A percentile compares a stretch with the other conserved stretches of the same genome.
phyloP scores from a whole-genome alignment of 176 grass and related monocot genomes.

The Paspalum notatum region DNA sequence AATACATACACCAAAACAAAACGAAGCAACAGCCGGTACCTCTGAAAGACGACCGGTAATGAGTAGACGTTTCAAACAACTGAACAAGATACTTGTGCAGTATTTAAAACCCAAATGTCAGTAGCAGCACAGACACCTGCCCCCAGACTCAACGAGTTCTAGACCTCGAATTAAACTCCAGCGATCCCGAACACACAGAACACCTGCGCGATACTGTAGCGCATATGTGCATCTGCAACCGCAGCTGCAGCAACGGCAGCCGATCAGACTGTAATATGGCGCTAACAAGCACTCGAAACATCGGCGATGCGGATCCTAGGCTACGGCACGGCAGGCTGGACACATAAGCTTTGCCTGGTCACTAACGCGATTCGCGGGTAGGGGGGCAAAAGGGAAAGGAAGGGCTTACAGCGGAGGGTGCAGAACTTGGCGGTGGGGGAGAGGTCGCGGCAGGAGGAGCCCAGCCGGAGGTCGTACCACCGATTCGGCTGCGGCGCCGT shows the following conservation, averaged over 20 bases:
- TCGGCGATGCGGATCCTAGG: not conserved
- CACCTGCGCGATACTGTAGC: no score
- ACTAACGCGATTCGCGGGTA: not conserved
- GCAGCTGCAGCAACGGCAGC: no score
- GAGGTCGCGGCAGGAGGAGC: constrained; percentile 56
- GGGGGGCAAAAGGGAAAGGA: not conserved
- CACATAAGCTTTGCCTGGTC: not conserved
- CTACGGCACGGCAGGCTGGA: not conserved
- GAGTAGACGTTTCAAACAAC: not conserved
- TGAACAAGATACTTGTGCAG: no score
- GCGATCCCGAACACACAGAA: not conserved
- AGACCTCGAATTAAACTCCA: constrained; percentile 20
- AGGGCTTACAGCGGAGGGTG: constrained; percentile 65
- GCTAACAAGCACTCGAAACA: constrained; percentile 5
- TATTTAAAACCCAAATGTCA: not conserved
- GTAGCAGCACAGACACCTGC: not conserved
- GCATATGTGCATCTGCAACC: no score
- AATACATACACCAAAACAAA: not conserved
- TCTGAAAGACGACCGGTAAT: not conserved
- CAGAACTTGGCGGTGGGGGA: constrained; percentile 65
- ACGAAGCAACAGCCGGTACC: not conserved
- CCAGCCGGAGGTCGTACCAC: constrained; percentile 72
- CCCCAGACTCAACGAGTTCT: not conserved
- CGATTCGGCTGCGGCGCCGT: constrained; percentile 61
- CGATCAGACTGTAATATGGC: not conserved